Evolutionary conservation across 2,329 filamentous ascomycete genomes (phyloP).

Genomic region (Elsinoe ampelina): DNA sequence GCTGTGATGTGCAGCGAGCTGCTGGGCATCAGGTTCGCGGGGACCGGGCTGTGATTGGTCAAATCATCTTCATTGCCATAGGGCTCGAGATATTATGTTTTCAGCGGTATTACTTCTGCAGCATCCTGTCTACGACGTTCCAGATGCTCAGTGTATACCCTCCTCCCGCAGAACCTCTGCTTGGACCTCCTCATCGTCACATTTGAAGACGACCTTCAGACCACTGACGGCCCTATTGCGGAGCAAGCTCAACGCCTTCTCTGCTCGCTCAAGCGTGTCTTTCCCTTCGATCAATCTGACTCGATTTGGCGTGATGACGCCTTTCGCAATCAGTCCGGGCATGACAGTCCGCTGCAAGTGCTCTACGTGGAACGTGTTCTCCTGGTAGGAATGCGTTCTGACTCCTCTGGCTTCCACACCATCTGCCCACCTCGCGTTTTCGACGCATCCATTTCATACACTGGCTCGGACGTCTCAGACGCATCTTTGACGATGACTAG

Average conservation of each 20-base stretch:
- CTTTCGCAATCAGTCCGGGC: constrained; percentile 35
- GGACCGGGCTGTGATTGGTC: neutral
- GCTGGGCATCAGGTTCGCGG: neutral
- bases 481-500: constrained; percentile 51
- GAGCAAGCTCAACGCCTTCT: constrained; percentile 36
- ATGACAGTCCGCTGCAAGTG: constrained; percentile 48
- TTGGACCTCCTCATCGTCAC: constrained; percentile 21
- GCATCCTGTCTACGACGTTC: neutral
- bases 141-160: too few species aligned
- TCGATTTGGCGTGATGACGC: constrained; percentile 35
- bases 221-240: constrained; percentile 37
- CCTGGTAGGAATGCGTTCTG: constrained; percentile 45
- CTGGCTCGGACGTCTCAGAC: constrained; percentile 37
- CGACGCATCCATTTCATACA: constrained; percentile 47
- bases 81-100: neutral
- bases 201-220: constrained; percentile 35
- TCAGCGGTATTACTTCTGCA: neutral
- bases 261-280: constrained; percentile 34
- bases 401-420: constrained; percentile 47
- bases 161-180: neutral
- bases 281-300: constrained; percentile 34
- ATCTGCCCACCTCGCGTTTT: constrained; percentile 41
- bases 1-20: neutral
- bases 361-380: constrained; percentile 48
- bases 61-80: neutral